Percentiles rank a stretch among this genome's conserved stretches.
These are phyloP conservation scores for Remersonia thermophila DNA, from an alignment of 2,329 filamentous ascomycete genomes.

Conservation along the genomic window DNA sequence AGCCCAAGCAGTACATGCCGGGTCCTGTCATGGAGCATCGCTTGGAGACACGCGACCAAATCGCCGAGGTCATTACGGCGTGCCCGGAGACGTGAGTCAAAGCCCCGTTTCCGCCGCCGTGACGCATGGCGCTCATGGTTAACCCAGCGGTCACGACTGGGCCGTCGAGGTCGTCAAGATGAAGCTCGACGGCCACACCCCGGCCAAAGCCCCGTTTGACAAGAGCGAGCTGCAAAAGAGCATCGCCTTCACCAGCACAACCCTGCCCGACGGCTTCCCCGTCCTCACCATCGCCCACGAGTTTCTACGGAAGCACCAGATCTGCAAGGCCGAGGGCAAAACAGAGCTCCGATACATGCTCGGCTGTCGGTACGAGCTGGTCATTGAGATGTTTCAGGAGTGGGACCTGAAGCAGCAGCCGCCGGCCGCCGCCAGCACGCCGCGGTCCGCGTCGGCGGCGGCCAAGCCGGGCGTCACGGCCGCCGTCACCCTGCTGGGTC, in stretches of 20 bases:
- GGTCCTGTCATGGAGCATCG: slow-evolving; percentile 7
- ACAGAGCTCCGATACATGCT: slow-evolving; percentile 23
- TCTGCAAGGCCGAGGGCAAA: slow-evolving; percentile 23
- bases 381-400: slow-evolving; percentile 24
- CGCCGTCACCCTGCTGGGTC: slow-evolving; percentile 19
- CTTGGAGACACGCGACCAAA: slow-evolving; percentile 10
- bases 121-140: slow-evolving; percentile 10
- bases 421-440: too few species aligned
- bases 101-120: too few species aligned
- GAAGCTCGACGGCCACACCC: slow-evolving; percentile 9
- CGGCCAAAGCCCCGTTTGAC: slow-evolving; percentile 10
- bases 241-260: slow-evolving; percentile 14
- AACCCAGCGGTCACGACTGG: slow-evolving; percentile 26
- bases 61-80: slow-evolving; percentile 19
- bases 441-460: background rate
- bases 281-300: slow-evolving; percentile 12
- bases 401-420: slow-evolving; percentile 19
- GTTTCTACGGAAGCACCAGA: slow-evolving; percentile 7
- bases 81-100: slow-evolving; percentile 24
- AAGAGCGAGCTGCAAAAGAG: slow-evolving; percentile 17
- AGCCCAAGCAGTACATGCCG: slow-evolving; percentile 3
- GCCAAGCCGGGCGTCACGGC: slow-evolving; percentile 1
- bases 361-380: slow-evolving; percentile 22
- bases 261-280: slow-evolving; percentile 19
- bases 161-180: slow-evolving; percentile 22